phyloP scores from a whole-genome alignment of 2,329 filamentous ascomycete genomes.

The Sporothrix euskadiensis region DNA sequence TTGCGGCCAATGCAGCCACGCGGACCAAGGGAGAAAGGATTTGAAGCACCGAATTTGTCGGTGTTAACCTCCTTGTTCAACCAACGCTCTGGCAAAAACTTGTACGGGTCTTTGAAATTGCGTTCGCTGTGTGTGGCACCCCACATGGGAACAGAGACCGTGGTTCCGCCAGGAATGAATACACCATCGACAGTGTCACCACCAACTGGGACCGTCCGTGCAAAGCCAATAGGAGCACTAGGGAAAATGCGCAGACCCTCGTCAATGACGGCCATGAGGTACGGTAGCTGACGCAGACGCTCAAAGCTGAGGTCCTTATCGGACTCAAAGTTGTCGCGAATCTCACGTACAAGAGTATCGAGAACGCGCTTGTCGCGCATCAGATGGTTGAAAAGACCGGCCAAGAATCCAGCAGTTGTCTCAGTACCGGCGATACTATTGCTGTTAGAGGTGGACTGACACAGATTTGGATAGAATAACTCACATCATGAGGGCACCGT shows the following conservation, averaged over 20 bases:
- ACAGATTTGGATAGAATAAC: background rate
- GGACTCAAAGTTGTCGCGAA: conserved; percentile 36
- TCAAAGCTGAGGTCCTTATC: conserved; percentile 36
- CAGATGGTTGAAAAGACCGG: conserved; percentile 38
- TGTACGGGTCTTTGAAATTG: conserved; percentile 37
- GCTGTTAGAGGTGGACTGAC: background rate
- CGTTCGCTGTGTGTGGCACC: conserved; percentile 34
- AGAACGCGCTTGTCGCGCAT: conserved; percentile 34
- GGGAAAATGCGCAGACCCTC: conserved; percentile 30
- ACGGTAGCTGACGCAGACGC: conserved; percentile 25
- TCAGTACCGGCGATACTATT: conserved; percentile 46
- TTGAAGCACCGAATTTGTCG: conserved; percentile 11
- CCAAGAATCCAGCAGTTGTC: conserved; percentile 48
- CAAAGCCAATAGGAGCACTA: conserved; percentile 11
- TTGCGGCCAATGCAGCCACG: conserved; percentile 18
- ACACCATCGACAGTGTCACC: conserved; percentile 6
- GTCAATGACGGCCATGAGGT: conserved; percentile 31
- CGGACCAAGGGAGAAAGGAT: conserved; percentile 17
- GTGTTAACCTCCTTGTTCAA: conserved; percentile 2
- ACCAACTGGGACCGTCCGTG: conserved; percentile 1
- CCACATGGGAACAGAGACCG: conserved; percentile 39
- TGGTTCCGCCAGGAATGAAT: conserved; percentile 39
- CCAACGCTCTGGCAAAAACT: conserved; percentile 40
- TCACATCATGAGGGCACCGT: conserved; percentile 20
- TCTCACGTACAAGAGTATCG: conserved; percentile 35